phyloP scores from a whole-genome alignment of 2,329 filamentous ascomycete species.

The Penicillium corylophilum region DNA sequence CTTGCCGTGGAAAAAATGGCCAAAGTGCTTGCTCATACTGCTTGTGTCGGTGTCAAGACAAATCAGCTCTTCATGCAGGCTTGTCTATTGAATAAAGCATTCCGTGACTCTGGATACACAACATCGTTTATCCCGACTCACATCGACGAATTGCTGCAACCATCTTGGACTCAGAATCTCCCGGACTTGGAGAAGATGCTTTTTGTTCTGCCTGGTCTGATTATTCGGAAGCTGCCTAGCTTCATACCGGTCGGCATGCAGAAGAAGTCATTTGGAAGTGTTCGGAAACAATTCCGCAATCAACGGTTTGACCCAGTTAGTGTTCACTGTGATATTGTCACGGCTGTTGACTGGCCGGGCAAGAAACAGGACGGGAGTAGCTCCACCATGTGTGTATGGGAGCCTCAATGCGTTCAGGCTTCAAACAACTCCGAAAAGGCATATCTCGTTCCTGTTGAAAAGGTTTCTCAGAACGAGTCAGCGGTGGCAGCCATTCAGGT shows the following conservation, averaged over 20 bases:
- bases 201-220: slow-evolving; percentile 17
- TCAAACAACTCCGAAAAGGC: not conserved
- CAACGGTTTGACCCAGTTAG: slow-evolving; percentile 37
- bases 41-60: slow-evolving; percentile 67
- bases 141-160: slow-evolving; percentile 25
- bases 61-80: slow-evolving; percentile 33
- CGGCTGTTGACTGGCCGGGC: slow-evolving; percentile 9
- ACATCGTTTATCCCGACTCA: slow-evolving; percentile 32
- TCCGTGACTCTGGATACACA: slow-evolving; percentile 49
- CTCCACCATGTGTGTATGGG: slow-evolving; percentile 20
- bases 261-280: slow-evolving; percentile 20
- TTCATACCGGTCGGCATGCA: not conserved
- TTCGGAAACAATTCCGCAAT: slow-evolving; percentile 33
- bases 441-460: slow-evolving; percentile 5
- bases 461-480: not conserved
- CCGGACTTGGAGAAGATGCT: slow-evolving; percentile 3
- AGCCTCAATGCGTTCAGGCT: not conserved
- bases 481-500: slow-evolving; percentile 18
- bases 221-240: slow-evolving; percentile 10
- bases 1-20: slow-evolving; percentile 40
- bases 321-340: slow-evolving; percentile 28
- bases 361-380: not conserved
- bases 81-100: slow-evolving; percentile 24
- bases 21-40: slow-evolving; percentile 33
- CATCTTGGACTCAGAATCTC: not conserved